Evolutionary conservation across 2,329 filamentous ascomycete genomes (phyloP).

Genomic region (Amauroascus verrucosus): DNA sequence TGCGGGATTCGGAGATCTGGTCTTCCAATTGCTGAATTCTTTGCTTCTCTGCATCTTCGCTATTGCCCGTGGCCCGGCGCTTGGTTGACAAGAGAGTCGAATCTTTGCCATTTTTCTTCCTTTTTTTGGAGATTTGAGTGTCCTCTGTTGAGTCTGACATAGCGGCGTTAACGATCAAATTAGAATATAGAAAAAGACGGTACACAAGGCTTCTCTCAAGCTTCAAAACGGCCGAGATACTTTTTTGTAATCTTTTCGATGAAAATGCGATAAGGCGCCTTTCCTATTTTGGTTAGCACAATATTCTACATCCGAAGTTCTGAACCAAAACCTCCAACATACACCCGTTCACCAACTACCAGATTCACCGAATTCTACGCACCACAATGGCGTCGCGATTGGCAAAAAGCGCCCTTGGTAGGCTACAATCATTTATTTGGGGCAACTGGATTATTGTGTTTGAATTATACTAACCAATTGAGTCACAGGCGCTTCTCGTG

Average conservation of each 20-base stretch:
- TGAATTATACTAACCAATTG: constrained; percentile 17
- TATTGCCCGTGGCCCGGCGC: constrained; percentile 38
- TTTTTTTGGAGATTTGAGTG: constrained; percentile 29
- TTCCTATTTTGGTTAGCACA: constrained; percentile 8
- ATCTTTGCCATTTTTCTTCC: constrained; percentile 30
- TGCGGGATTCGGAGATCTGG: constrained; percentile 72
- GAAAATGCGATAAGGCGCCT: background rate
- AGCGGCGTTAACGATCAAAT: constrained; percentile 18
- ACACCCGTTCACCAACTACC: constrained; percentile 20
- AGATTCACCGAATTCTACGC: constrained; percentile 31
- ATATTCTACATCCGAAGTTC: constrained; percentile 6
- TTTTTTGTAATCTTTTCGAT: background rate
- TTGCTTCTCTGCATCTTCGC: constrained; percentile 39
- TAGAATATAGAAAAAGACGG: constrained; percentile 11
- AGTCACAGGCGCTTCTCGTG: constrained; percentile 69
- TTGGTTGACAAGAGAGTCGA: constrained; percentile 32
- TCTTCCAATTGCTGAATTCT: constrained; percentile 66
- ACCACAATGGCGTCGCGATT: constrained; percentile 94
- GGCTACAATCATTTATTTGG: constrained; percentile 36
- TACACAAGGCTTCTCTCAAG: too few species aligned
- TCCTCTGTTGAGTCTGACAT: constrained; percentile 25
- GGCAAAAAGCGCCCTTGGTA: constrained; percentile 90
- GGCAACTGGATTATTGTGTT: background rate
- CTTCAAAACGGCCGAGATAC: background rate
- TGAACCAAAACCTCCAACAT: constrained; percentile 9